Percentiles rank a stretch among this genome's conserved stretches.
These are phyloP conservation scores for Gentiana straminea DNA, from an alignment of 257 asterid genomes.

Conservation along the genomic window DNA sequence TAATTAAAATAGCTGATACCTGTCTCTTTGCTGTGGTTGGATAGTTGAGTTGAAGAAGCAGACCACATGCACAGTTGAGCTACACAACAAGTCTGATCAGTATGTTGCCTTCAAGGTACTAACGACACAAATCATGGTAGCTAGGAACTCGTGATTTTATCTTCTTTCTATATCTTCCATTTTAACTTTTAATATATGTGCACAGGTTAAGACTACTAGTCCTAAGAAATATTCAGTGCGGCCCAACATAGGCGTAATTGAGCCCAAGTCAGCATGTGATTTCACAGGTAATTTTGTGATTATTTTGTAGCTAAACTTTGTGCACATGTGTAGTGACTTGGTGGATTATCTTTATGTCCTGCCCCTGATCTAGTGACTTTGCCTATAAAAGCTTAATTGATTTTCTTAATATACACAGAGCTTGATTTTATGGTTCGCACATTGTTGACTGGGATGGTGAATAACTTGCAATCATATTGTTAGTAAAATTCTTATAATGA, in stretches of 20 bases:
- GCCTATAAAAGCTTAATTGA: no score
- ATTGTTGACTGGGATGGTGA: no score
- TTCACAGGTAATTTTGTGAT: conserved; percentile 20
- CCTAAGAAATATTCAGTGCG: conserved; percentile 42
- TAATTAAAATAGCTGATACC: no score
- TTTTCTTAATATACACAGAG: no score
- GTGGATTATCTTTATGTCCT: no score
- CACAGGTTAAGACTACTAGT: conserved; percentile 47
- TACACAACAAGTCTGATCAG: conserved; percentile 20
- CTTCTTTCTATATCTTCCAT: neutral
- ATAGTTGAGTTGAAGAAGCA: conserved; percentile 34
- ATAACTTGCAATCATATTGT: no score
- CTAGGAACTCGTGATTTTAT: neutral
- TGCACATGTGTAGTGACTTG: neutral
- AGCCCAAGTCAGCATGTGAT: conserved; percentile 27
- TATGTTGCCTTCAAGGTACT: conserved; percentile 38
- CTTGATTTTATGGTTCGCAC: no score
- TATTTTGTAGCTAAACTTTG: neutral
- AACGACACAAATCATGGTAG: no score
- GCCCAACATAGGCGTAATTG: conserved; percentile 34
- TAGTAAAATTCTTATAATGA: no score
- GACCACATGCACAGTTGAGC: conserved; percentile 25
- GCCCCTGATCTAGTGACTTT: no score
- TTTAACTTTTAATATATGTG: conserved; percentile 5
- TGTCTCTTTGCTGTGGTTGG: neutral